These are phyloP conservation scores for Aspergillus sp. DNA, from an alignment of 2,329 filamentous ascomycete species.

Conservation along the genomic window DNA sequence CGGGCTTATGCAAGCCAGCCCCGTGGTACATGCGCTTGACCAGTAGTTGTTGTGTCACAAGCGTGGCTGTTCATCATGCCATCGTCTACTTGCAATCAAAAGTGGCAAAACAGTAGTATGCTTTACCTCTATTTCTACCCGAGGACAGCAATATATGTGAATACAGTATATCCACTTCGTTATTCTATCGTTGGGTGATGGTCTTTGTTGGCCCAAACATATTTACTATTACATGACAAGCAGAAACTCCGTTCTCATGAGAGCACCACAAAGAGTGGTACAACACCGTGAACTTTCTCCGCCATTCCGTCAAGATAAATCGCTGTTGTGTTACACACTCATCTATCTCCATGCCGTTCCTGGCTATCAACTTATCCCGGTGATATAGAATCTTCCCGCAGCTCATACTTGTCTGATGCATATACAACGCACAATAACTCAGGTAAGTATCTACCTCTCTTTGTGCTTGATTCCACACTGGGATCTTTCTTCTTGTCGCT, in stretches of 20 bases:
- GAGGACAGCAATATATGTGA: not conserved
- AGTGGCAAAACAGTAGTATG: not conserved
- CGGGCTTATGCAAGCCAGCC: not conserved
- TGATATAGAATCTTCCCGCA: not conserved
- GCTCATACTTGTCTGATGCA: not conserved
- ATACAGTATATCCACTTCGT: not conserved
- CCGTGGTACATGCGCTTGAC: not conserved
- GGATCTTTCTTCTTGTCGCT: constrained; percentile 1
- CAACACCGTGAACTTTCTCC: not conserved
- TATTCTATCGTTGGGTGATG: too few species aligned
- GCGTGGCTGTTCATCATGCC: not conserved
- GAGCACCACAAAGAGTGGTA: not conserved
- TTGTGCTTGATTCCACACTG: constrained; percentile 1
- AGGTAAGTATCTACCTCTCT: not conserved
- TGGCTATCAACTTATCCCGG: not conserved
- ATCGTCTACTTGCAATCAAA: not conserved
- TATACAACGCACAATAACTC: not conserved
- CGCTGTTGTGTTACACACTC: not conserved
- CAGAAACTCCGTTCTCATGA: not conserved
- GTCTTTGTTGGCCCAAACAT: too few species aligned
- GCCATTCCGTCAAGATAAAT: not conserved
- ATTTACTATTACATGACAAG: not conserved
- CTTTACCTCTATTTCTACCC: not conserved
- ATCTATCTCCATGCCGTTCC: not conserved
- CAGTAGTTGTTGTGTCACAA: not conserved